Percentiles rank a stretch among this genome's conserved stretches.
Conservation (phyloP, 352 stramenopile species). For the Sclerospora graminicola region DNA sequence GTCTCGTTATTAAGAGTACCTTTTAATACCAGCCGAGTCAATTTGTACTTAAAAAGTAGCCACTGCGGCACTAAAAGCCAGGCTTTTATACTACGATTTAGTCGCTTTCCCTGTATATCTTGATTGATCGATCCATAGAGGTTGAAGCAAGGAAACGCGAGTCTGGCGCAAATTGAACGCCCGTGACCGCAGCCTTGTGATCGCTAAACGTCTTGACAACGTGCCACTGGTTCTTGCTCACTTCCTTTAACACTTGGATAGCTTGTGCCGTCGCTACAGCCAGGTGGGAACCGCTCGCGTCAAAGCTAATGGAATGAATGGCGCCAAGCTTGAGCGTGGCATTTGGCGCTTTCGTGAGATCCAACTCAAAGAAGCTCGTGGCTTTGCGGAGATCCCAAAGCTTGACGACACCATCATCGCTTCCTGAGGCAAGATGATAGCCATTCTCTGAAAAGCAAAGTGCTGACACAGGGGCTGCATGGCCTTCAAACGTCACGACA, state of each 20-base stretch:
- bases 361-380: constrained; percentile 60
- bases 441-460: constrained; percentile 93
- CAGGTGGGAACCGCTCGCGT: constrained; percentile 46
- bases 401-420: constrained; percentile 67
- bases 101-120: constrained; percentile 51
- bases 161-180: constrained; percentile 44
- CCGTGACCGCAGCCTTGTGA: constrained; percentile 59
- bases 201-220: constrained; percentile 49
- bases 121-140: constrained; percentile 71
- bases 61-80: no score
- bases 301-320: constrained; percentile 52
- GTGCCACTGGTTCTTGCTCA: constrained; percentile 52
- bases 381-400: constrained; percentile 93
- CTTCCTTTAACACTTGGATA: constrained; percentile 50
- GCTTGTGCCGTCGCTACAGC: constrained; percentile 34
- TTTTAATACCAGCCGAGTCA: no score
- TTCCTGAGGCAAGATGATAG: constrained; percentile 87
- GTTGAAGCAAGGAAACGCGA: constrained; percentile 53
- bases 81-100: no score
- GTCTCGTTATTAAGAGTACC: no score
- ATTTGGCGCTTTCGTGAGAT: constrained; percentile 25
- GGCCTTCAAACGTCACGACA: constrained; percentile 81
- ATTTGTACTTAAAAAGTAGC: no score
- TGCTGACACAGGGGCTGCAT: constrained; percentile 51
- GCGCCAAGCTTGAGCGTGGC: constrained; percentile 26